Conservation (phyloP, 2,329 filamentous ascomycete species). For the Chaetomiaceae sp. region DNA sequence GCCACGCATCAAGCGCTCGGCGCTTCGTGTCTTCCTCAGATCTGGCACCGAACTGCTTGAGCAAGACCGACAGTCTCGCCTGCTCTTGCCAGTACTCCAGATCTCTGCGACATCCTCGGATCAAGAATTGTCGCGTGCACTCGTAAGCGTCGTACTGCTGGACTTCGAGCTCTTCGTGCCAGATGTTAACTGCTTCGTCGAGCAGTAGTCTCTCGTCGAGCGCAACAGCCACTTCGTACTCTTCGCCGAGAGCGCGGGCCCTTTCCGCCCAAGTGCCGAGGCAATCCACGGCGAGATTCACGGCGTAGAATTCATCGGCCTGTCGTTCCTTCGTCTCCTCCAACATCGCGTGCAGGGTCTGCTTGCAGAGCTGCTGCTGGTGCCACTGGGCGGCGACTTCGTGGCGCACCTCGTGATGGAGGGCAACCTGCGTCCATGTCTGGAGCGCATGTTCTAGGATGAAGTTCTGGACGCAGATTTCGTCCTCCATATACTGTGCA, state of each 20-base stretch:
- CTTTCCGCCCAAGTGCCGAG: slow-evolving; percentile 22
- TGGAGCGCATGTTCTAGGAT: slow-evolving; percentile 24
- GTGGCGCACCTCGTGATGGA: slow-evolving; percentile 20
- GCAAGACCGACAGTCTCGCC: slow-evolving; percentile 16
- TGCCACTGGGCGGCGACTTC: slow-evolving; percentile 27
- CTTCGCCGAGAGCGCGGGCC: slow-evolving; percentile 5
- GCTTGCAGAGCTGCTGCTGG: slow-evolving; percentile 26
- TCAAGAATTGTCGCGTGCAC: slow-evolving; percentile 13
- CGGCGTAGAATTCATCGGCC: slow-evolving; percentile 21
- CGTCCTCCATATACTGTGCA: slow-evolving; percentile 56
- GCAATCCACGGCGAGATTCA: slow-evolving; percentile 10
- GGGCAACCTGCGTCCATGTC: slow-evolving; percentile 25
- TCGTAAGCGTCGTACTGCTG: slow-evolving; percentile 16
- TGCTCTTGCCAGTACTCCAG: slow-evolving; percentile 23
- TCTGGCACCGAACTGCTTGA: slow-evolving; percentile 14
- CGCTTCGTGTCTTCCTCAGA: slow-evolving; percentile 6
- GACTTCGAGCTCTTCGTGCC: slow-evolving; percentile 21
- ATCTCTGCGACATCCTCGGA: slow-evolving; percentile 13
- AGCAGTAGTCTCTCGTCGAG: slow-evolving; percentile 21
- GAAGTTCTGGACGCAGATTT: slow-evolving; percentile 41
- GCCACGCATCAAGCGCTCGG: slow-evolving; percentile 11
- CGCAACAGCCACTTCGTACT: slow-evolving; percentile 14
- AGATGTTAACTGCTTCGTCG: slow-evolving; percentile 21
- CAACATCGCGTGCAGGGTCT: slow-evolving; percentile 29
- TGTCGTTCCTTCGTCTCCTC: slow-evolving; percentile 22